Evolutionary conservation across 768 basidiomycete species (phyloP).

Genomic region (Rubroboletus pulcherrimus): DNA sequence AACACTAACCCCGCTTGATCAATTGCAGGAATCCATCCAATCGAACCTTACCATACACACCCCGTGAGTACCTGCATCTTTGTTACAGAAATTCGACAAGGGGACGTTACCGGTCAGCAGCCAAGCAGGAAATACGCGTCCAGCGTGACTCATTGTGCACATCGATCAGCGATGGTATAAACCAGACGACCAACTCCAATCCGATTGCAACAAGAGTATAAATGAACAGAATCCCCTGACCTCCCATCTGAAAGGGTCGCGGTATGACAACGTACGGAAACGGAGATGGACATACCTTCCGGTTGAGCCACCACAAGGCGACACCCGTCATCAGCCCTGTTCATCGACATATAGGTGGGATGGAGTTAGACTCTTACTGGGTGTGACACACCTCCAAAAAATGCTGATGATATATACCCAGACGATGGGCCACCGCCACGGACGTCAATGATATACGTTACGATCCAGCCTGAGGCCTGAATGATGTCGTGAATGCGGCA

Average conservation of each 20-base stretch:
- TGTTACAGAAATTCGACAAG: neutral
- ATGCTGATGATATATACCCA: slow-evolving; percentile 52
- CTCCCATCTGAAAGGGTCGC: slow-evolving; percentile 41
- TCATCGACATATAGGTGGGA: neutral
- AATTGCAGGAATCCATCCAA: slow-evolving; percentile 53
- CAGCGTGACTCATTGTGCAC: slow-evolving; percentile 63
- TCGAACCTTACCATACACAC: slow-evolving; percentile 40
- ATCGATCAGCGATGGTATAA: slow-evolving; percentile 48
- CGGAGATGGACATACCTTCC: slow-evolving; percentile 33
- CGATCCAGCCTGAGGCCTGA: slow-evolving; percentile 74
- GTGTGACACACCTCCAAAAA: slow-evolving; percentile 45
- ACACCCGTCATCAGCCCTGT: slow-evolving; percentile 55
- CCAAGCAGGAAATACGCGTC: slow-evolving; percentile 65
- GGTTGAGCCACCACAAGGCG: slow-evolving; percentile 52
- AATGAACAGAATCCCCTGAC: slow-evolving; percentile 48
- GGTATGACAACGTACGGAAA: neutral
- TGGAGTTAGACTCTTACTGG: neutral
- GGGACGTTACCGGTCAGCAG: slow-evolving; percentile 45
- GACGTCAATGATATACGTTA: slow-evolving; percentile 49
- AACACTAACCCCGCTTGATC: slow-evolving; percentile 74
- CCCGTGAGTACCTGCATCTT: neutral
- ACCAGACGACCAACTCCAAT: slow-evolving; percentile 56
- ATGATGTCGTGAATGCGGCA: neutral
- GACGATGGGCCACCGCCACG: slow-evolving; percentile 45
- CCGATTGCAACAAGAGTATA: slow-evolving; percentile 52